Evolutionary conservation across 352 stramenopile species (phyloP), one percentile per base, ranked within the genome.

Genomic region (Globisporangium nodosum): DNA sequence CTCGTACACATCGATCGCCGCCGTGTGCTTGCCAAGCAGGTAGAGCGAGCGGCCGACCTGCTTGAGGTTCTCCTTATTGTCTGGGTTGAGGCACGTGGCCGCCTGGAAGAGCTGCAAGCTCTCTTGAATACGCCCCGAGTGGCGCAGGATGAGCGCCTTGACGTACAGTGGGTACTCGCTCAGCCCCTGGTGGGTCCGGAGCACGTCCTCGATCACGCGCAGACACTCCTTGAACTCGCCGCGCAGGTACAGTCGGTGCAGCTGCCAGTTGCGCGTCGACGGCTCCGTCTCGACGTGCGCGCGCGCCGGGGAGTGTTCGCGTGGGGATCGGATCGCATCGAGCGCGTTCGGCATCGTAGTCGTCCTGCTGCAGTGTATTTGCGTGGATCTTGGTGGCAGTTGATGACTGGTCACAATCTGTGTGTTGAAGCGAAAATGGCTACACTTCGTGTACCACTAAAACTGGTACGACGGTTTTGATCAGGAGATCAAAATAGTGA

Each of bases 161-260:
- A 97, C 73, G 65, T 97, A 97, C 52, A 98, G 67, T 3, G 91
- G 78, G 60, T 97, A 97, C 74, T 98, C 91, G 54, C 85, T 94
- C 54, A 97, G 68, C 0, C 90, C 91, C 53, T 92, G 74, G 67
- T 88, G 78, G 49, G 78, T 74, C 62, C 79, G 73, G 18, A 97
- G 76, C 56, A 96, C 73, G 5, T 93, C 74, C 68, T 98, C 90
- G 54, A 97, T 96, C 42, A 97, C 70, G 12, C 76, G 64, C 13
- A 97, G 70, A 58, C 89, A 97, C 61, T 97, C 89, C 42, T 86
- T 85, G 56, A 90, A 93, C 63, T 97, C 88, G 20, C 81, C 65
- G n/a, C 86, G 84, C 51, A 92, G 48, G 64, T 95, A 96, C 52
- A 94, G 64, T 18, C 77, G 74, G 66, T 95, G 82, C 24, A 96